phyloP scores from a whole-genome alignment of 2,329 filamentous ascomycete species.

The Diatrype stigma region DNA sequence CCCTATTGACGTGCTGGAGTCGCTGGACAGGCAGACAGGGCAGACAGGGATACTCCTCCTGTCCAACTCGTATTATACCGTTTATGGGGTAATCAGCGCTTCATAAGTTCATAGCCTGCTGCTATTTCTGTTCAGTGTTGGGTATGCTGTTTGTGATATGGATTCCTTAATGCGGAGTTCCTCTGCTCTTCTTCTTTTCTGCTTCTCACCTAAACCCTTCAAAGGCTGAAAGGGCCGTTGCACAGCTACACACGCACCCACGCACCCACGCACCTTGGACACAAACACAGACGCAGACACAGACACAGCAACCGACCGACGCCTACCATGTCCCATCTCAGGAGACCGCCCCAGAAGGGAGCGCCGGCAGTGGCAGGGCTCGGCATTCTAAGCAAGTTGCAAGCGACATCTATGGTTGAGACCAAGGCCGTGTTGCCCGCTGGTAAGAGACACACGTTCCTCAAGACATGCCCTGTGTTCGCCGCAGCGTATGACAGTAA shows the following conservation, averaged over 20 bases:
- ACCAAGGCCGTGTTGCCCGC: constrained; percentile 76
- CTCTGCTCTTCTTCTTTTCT: background rate
- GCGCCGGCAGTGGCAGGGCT: constrained; percentile 35
- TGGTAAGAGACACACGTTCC: constrained; percentile 47
- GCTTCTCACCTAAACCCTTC: too few relatives aligned
- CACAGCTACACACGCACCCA: too few relatives aligned
- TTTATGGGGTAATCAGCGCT: background rate
- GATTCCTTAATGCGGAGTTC: background rate
- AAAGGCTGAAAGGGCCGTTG: too few relatives aligned
- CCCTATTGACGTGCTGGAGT: too few relatives aligned
- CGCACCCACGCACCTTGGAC: too few relatives aligned
- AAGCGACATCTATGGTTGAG: constrained; percentile 75
- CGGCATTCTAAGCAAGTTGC: constrained; percentile 68
- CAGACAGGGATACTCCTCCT: background rate
- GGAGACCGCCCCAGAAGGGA: constrained; percentile 30
- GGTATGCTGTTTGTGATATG: background rate
- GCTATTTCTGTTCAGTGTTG: too few relatives aligned
- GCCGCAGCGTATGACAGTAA: background rate
- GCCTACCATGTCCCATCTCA: constrained; percentile 30
- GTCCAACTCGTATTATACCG: background rate
- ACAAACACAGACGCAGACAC: too few relatives aligned
- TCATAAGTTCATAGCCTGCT: background rate
- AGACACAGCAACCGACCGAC: too few relatives aligned
- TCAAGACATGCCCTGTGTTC: background rate
- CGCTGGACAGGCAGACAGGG: too few relatives aligned